Percentiles rank a stretch among this genome's conserved stretches.
phyloP scores from a whole-genome alignment of 2,329 filamentous ascomycete genomes.

The Phymatotrichopsis omnivora region DNA sequence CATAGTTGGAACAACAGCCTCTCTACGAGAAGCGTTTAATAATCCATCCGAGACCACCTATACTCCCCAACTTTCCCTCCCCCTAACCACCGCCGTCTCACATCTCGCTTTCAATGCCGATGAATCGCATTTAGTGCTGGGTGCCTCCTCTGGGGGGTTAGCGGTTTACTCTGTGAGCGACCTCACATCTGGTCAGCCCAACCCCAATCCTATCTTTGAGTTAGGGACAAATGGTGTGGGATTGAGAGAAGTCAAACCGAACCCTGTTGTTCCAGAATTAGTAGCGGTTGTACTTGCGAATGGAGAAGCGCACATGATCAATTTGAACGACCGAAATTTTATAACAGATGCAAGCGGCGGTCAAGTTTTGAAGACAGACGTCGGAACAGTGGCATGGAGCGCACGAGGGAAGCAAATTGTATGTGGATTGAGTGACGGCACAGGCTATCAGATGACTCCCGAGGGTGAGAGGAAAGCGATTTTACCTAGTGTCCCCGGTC shows the following conservation, averaged over 20 bases:
- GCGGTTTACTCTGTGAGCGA: constrained; percentile 69
- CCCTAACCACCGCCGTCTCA: constrained; percentile 65
- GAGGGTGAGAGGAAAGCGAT: constrained; percentile 65
- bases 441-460: constrained; percentile 71
- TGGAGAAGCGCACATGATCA: constrained; percentile 74
- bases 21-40: constrained; percentile 64
- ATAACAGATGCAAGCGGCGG: constrained; percentile 49
- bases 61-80: constrained; percentile 60
- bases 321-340: constrained; percentile 58
- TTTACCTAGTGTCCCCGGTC: constrained; percentile 64
- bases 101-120: constrained; percentile 88
- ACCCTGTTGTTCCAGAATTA: constrained; percentile 63
- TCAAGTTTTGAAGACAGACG: constrained; percentile 57
- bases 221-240: constrained; percentile 64
- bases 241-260: constrained; percentile 66
- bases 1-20: constrained; percentile 64
- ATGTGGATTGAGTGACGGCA: constrained; percentile 72
- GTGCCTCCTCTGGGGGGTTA: constrained; percentile 69
- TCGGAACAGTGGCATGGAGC: constrained; percentile 85
- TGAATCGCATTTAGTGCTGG: constrained; percentile 72
- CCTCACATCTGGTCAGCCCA: constrained; percentile 50
- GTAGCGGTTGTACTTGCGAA: constrained; percentile 71
- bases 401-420: constrained; percentile 85
- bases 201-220: constrained; percentile 58
- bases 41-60: constrained; percentile 54